Evolutionary conservation across 768 basidiomycete species (phyloP), one percentile per base, ranked within the genome.

Genomic region (Leccinum boreale): DNA sequence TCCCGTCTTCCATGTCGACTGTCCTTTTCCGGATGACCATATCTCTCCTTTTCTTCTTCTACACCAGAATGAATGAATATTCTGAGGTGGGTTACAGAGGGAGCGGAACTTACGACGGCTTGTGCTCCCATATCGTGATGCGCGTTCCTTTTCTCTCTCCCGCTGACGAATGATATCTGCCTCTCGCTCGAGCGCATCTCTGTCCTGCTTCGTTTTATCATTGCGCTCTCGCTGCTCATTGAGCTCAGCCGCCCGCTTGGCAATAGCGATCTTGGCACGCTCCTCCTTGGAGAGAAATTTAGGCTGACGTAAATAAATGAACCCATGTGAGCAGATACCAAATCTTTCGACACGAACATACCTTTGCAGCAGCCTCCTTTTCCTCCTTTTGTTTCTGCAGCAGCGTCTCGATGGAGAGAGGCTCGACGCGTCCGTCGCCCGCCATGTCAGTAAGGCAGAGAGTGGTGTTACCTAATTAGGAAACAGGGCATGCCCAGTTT

Each of bases 251-350:
- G 86, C 82, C 14, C 96, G 87, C 65, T 92, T 90, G 15, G 87
- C 86, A 59, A 98, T 90, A 3, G 96, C 96, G 35, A 97, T 75
- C 67, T 85, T 85, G 17, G 92, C 92, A 50, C 96, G 85, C 67
- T 97, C 91, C 62, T 94, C 92, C 74, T 92, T 98, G 3, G 91
- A 85, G 14, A 98, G 79, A 77, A 98, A 98, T 73, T 86, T 96
- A 35, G 96, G 96, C 94, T 98, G 96, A 73, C 29, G n/a, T n/a
- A n/a, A 52, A 28, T 60, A 50, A 39, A n/a, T 11, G 15, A 50
- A 29, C 28, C 12, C 36, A 36, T 47, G 51, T 61, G 50, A 60
- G 61, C 28, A 31, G 26, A 9, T 26, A 1, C 33, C 50, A 36
- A 21, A 23, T 48, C 7, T 19, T 15, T 8, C 1, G 5, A 26